A percentile compares a stretch with the other conserved stretches of the same genome.
Evolutionary conservation across 352 stramenopile genomes (phyloP).

Genomic region (Globisporangium camurandrum): DNA sequence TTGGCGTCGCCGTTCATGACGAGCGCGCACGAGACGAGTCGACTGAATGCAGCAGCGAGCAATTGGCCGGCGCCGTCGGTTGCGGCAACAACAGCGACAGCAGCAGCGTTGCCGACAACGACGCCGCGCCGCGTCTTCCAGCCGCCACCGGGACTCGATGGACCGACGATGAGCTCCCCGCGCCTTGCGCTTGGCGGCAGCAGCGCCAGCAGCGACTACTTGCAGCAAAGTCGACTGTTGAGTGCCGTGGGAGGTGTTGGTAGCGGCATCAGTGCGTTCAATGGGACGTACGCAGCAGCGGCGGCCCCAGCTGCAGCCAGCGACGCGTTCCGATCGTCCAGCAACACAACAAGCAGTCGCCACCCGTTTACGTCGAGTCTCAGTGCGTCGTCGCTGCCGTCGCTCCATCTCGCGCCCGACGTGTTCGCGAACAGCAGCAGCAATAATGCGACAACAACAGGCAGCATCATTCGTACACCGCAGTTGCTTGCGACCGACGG

Average conservation of each 20-base stretch:
- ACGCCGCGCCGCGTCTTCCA: conserved; percentile 36
- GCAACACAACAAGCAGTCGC: no score
- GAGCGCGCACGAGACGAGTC: background rate
- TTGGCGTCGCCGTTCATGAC: conserved; percentile 9
- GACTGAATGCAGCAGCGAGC: conserved; percentile 1
- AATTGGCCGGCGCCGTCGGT: conserved; percentile 15
- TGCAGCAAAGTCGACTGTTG: background rate
- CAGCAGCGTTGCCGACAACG: conserved; percentile 5
- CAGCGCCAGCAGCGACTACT: conserved; percentile 2
- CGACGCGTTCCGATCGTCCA: conserved; percentile 11
- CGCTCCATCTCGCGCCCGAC: conserved; percentile 16
- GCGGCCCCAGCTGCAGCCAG: conserved; percentile 2
- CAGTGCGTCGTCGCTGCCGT: conserved; percentile 18
- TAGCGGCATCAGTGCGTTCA: background rate
- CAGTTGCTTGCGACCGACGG: conserved; percentile 8
- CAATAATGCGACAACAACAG: no score
- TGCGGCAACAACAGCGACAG: conserved; percentile 3
- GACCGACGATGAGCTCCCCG: conserved; percentile 5
- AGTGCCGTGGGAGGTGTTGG: background rate
- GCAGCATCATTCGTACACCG: background rate
- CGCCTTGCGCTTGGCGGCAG: conserved; percentile 3
- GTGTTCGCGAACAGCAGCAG: conserved; percentile 13
- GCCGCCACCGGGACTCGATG: conserved; percentile 37
- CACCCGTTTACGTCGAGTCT: conserved; percentile 20
- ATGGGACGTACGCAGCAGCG: conserved; percentile 2